These are phyloP conservation scores for Tolypocladium amazonense DNA, from an alignment of 2,329 filamentous ascomycete genomes.

Conservation along the genomic window DNA sequence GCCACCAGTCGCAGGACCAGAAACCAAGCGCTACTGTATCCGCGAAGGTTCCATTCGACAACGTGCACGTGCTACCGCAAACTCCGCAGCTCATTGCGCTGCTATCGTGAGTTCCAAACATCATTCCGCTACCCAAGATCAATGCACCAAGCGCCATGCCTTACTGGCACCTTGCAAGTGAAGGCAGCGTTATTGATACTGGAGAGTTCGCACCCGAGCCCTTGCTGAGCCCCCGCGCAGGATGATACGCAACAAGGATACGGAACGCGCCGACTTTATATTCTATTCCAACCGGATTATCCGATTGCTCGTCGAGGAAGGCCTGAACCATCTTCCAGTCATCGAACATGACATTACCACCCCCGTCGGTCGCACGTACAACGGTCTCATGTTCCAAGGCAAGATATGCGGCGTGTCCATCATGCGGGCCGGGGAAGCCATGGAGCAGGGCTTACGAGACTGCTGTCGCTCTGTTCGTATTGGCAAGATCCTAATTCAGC, in stretches of 20 bases:
- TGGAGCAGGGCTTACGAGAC: slow-evolving; percentile 94
- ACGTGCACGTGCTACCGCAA: slow-evolving; percentile 83
- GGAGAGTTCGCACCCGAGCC: neutral
- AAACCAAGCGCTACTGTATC: slow-evolving; percentile 87
- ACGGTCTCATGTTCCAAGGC: slow-evolving; percentile 88
- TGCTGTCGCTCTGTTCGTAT: slow-evolving; percentile 97
- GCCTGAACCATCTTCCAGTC: slow-evolving; percentile 89
- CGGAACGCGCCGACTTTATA: slow-evolving; percentile 90
- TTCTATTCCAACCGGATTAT: slow-evolving; percentile 99
- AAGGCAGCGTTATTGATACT: neutral
- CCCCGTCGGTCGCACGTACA: slow-evolving; percentile 78
- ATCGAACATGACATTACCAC: slow-evolving; percentile 83
- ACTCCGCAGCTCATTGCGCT: slow-evolving; percentile 95
- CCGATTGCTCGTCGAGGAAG: slow-evolving; percentile 90
- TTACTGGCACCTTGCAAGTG: neutral
- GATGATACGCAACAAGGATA: slow-evolving; percentile 89
- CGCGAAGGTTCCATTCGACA: slow-evolving; percentile 67
- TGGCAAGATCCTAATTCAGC: slow-evolving; percentile 95
- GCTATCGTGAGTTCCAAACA: slow-evolving; percentile 65
- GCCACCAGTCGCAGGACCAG: slow-evolving; percentile 64
- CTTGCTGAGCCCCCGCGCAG: slow-evolving; percentile 35
- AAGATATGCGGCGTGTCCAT: slow-evolving; percentile 98
- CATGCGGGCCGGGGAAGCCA: slow-evolving; percentile 95
- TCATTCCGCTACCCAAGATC: neutral
- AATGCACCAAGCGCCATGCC: neutral